A percentile compares a stretch with the other conserved stretches of the same genome.
Evolutionary conservation across 2,329 filamentous ascomycete species (phyloP).

Genomic region (Dothistroma pini): DNA sequence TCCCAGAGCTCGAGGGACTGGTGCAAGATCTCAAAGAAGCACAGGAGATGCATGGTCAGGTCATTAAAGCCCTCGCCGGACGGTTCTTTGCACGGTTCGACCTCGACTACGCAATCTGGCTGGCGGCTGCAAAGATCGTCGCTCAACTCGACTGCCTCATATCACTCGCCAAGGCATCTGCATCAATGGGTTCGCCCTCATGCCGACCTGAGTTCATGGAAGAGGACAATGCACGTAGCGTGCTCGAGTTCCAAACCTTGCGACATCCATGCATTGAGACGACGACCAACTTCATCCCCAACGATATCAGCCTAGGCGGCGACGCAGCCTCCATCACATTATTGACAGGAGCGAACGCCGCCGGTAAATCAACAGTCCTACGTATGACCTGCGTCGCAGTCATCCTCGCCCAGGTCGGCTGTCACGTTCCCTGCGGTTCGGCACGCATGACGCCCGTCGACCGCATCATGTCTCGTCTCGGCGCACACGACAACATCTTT

Average conservation of each 20-base stretch:
- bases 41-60: constrained; percentile 88
- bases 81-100: constrained; percentile 88
- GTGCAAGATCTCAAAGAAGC: constrained; percentile 89
- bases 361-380: constrained; percentile 93
- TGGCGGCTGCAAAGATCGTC: constrained; percentile 83
- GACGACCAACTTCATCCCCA: constrained; percentile 91
- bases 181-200: constrained; percentile 76
- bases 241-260: constrained; percentile 88
- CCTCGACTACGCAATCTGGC: constrained; percentile 77
- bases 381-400: constrained; percentile 97
- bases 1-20: constrained; percentile 72
- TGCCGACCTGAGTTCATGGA: constrained; percentile 88
- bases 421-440: constrained; percentile 78
- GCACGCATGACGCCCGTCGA: constrained; percentile 87
- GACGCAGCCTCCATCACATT: constrained; percentile 78
- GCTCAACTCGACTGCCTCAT: constrained; percentile 93
- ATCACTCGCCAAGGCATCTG: constrained; percentile 84
- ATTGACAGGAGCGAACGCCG: constrained; percentile 92
- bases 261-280: constrained; percentile 93
- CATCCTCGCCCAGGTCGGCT: constrained; percentile 96
- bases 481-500: constrained; percentile 98
- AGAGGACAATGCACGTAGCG: constrained; percentile 62
- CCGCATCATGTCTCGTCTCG: constrained; percentile 96
- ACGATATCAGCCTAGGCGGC: constrained; percentile 85
- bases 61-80: constrained; percentile 78